phyloP scores from a whole-genome alignment of 352 stramenopile species.

The Phytophthora citrophthora region DNA sequence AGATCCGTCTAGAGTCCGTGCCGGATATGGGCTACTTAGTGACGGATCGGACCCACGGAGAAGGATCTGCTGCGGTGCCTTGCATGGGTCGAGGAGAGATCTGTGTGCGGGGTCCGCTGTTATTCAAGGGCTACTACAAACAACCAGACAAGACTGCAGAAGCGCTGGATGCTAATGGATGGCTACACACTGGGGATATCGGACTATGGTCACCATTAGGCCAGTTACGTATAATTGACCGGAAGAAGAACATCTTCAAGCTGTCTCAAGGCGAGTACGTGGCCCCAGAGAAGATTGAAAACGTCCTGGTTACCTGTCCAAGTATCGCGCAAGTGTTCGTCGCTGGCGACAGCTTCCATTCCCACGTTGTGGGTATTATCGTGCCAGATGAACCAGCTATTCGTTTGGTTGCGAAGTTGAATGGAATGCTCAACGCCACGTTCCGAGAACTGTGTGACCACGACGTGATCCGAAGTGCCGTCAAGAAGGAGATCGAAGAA shows the following conservation, averaged over 20 bases:
- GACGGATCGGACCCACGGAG: conserved; percentile 65
- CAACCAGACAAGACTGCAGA: conserved; percentile 92
- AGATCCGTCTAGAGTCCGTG: conserved; percentile 96
- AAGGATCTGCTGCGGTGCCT: conserved; percentile 30
- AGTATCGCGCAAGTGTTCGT: conserved; percentile 97
- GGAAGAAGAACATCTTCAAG: conserved; percentile 96
- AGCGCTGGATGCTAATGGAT: conserved; percentile 92
- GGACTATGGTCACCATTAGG: conserved; percentile 94
- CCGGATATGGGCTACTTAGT: conserved; percentile 97
- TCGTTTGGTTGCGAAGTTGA: conserved; percentile 39
- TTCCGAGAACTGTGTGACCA: conserved; percentile 68
- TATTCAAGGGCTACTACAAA: conserved; percentile 96
- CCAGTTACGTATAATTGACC: conserved; percentile 91
- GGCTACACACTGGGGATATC: conserved; percentile 97
- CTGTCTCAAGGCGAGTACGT: conserved; percentile 96
- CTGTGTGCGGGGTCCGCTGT: conserved; percentile 76
- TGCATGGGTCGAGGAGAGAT: conserved; percentile 72
- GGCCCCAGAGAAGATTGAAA: conserved; percentile 97
- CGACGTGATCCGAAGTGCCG: conserved; percentile 38
- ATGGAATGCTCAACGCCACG: conserved; percentile 31
- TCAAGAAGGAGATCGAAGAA: conserved; percentile 65
- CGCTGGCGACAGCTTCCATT: conserved; percentile 96
- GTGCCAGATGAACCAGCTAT: conserved; percentile 76
- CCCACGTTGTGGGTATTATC: conserved; percentile 94
- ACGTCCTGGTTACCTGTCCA: conserved; percentile 87